These are phyloP conservation scores for Amanita pseudoporphyria DNA, from an alignment of 768 basidiomycete species.

Conservation along the genomic window DNA sequence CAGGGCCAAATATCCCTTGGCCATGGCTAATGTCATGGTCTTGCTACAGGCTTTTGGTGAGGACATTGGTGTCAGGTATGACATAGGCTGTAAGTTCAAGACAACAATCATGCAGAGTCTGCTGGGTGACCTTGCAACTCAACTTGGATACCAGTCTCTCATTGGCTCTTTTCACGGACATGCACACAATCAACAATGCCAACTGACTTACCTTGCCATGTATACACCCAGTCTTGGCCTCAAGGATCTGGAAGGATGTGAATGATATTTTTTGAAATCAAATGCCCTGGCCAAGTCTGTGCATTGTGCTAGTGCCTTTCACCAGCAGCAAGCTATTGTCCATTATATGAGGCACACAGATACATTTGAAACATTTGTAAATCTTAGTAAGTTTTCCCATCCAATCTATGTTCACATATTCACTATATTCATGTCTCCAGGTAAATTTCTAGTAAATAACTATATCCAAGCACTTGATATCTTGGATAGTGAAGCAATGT, in stretches of 20 bases:
- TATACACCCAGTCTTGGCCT: conserved; percentile 13
- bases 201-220: conserved; percentile 12
- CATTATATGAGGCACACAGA: conserved; percentile 10
- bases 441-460: conserved; percentile 15
- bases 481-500: conserved; percentile 1
- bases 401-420: neutral
- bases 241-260: conserved; percentile 14
- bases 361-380: conserved; percentile 13
- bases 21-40: no score
- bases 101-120: no score
- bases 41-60: no score
- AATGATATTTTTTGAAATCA: conserved; percentile 14
- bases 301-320: conserved; percentile 13
- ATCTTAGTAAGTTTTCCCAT: no score
- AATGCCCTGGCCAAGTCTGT: conserved; percentile 15
- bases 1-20: no score
- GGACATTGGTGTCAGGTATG: conserved; percentile 10
- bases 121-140: no score
- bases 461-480: conserved; percentile 19
- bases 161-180: conserved; percentile 17
- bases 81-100: conserved; percentile 24
- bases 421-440: neutral
- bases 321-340: conserved; percentile 14
- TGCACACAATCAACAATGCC: conserved; percentile 14
- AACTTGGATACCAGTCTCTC: no score